Conservation (phyloP, 2,329 filamentous ascomycete species). For the Colletotrichum liriopes region DNA sequence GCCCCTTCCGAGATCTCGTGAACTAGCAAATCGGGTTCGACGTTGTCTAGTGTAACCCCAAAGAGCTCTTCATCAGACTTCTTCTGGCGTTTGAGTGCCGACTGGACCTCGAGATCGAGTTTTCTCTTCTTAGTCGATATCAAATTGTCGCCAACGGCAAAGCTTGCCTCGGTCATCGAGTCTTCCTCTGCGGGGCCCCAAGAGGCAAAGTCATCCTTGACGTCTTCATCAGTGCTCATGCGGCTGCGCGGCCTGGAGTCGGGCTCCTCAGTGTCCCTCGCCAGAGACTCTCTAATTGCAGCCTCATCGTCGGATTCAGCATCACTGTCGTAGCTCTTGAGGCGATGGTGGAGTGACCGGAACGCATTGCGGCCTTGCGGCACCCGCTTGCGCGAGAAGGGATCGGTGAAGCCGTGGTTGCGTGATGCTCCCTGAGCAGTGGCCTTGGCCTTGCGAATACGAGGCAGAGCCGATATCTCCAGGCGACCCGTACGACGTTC, state of each 20-base stretch:
- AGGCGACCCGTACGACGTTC: conserved; percentile 72
- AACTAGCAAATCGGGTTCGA: conserved; percentile 65
- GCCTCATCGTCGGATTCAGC: conserved; percentile 92
- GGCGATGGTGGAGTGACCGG: conserved; percentile 85
- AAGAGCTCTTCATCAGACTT: conserved; percentile 86
- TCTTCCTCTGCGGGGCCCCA: conserved; percentile 72
- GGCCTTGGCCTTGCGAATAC: conserved; percentile 80
- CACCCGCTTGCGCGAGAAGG: conserved; percentile 76
- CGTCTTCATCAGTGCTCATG: conserved; percentile 69
- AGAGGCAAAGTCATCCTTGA: conserved; percentile 64
- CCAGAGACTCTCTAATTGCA: conserved; percentile 71
- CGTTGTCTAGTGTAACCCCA: conserved; percentile 71
- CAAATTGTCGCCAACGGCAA: conserved; percentile 72
- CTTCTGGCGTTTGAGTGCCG: conserved; percentile 84
- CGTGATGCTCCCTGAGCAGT: conserved; percentile 66
- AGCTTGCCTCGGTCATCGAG: conserved; percentile 81
- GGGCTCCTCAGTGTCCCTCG: conserved; percentile 86
- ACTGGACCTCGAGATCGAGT: conserved; percentile 77
- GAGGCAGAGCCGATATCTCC: conserved; percentile 77
- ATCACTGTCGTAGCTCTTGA: conserved; percentile 81
- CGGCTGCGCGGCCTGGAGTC: conserved; percentile 88
- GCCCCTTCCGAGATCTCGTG: conserved; percentile 66
- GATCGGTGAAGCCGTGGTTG: conserved; percentile 77
- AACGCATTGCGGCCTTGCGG: conserved; percentile 72
- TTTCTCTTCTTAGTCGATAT: conserved; percentile 79